Evolutionary conservation across 495 filamentous ascomycete genomes (phyloP), one percentile per base, ranked within the genome.

Genomic region (Hypoxylon crocopeplum): DNA sequence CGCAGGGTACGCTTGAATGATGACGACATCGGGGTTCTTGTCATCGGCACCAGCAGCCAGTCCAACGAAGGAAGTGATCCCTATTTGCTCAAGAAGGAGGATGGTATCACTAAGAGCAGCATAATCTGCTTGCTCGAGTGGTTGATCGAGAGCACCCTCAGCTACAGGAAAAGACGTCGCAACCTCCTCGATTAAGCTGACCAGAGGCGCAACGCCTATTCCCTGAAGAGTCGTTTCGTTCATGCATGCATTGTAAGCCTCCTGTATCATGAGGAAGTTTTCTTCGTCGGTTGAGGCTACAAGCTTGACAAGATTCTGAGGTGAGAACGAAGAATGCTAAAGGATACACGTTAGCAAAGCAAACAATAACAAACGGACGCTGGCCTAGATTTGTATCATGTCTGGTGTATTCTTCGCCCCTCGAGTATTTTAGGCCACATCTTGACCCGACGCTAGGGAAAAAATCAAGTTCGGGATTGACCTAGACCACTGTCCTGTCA

Each of bases 201-300:
- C 56, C 19, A 92, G 63, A 1, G 87, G 87, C 48, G 71, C 62
- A 36, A 78, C 72, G 19, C 86, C 88, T 13, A 74, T 65, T 45
- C 83, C 67, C 46, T 77, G 77, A 48, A 88, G 77, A 12, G 70
- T 67, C 3, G 73, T 62, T 62, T 84, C 81, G 66, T 89, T 78
- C 69, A 88, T 76, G 69, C 88, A 92, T 42, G 88, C 82, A 60
- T 82, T 69, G 45, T 89, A 91, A 20, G 78, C 80, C 39, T 75
- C 68, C 56, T 86, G 82, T 50, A 91, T 61, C 73, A 87, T 88
- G 39, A 84, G 64, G 66, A 89, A 90, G 51, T 88, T 91, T 6
- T 82, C 70, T 37, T 81, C 72, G 59, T 90, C 86, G 10, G 69
- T 56, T 7, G 69, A 62, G 8, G 62, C 50, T 25, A 51, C 57